Percentiles rank a stretch among this genome's conserved stretches.
Evolutionary conservation across 495 filamentous ascomycete species (phyloP).

Genomic region (Penicillium malachiteum): DNA sequence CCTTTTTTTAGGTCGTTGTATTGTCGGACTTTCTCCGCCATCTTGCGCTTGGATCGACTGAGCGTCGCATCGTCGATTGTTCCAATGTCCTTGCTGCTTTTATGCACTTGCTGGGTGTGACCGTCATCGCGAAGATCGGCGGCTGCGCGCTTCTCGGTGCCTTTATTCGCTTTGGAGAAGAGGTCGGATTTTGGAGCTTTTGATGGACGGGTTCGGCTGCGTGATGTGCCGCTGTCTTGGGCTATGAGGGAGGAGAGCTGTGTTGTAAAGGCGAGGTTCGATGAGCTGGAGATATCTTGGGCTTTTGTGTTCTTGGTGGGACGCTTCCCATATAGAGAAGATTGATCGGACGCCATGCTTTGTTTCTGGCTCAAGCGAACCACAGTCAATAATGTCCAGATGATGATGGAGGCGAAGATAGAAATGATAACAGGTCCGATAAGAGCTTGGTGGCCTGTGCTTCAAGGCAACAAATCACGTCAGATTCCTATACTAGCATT

Average conservation of each 20-base stretch:
- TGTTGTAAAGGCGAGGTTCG: conserved; percentile 75
- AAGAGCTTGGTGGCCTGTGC: neutral
- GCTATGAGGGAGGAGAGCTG: conserved; percentile 73
- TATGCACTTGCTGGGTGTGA: conserved; percentile 35
- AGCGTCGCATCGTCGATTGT: conserved; percentile 45
- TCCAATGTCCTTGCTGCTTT: conserved; percentile 39
- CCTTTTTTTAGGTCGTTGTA: conserved; percentile 83
- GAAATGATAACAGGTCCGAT: neutral
- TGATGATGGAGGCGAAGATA: neutral
- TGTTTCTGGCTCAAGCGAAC: neutral
- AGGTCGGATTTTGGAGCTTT: conserved; percentile 65
- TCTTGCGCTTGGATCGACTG: conserved; percentile 65
- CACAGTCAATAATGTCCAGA: neutral
- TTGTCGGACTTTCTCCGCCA: conserved; percentile 82
- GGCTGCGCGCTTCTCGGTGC: conserved; percentile 61
- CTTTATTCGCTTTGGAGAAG: conserved; percentile 70
- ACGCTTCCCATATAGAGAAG: conserved; percentile 72
- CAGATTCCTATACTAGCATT: too few species aligned
- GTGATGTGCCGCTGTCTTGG: conserved; percentile 36
- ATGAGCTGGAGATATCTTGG: conserved; percentile 63
- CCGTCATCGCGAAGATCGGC: conserved; percentile 46
- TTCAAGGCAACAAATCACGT: too few species aligned
- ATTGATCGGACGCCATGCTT: conserved; percentile 19
- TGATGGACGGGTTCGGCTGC: conserved; percentile 64
- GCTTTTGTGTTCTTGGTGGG: conserved; percentile 50